Evolutionary conservation across 345 rosid species (phyloP).

Genomic region (Erysimum cheiranthoides): DNA sequence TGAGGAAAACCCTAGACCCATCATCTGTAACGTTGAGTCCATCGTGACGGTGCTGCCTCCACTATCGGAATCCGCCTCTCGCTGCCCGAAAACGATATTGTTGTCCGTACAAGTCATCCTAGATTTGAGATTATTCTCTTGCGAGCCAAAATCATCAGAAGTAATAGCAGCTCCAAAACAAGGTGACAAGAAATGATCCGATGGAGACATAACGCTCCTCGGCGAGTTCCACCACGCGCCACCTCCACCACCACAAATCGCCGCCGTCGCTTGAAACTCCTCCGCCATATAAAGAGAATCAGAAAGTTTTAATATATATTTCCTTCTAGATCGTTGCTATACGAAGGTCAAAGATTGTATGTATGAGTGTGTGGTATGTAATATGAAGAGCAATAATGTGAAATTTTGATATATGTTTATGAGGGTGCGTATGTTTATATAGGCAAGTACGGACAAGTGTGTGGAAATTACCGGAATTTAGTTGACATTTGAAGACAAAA

Average conservation of each 20-base stretch:
- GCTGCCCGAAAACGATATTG: constrained; percentile 42
- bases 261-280: constrained; percentile 45
- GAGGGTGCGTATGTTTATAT: constrained; percentile 39
- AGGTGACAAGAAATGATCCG: constrained; percentile 45
- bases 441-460: constrained; percentile 48
- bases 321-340: constrained; percentile 15
- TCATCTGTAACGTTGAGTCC: constrained; percentile 46
- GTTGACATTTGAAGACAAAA: constrained; percentile 45
- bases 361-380: constrained; percentile 29
- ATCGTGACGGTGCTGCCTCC: constrained; percentile 51
- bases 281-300: constrained; percentile 41
- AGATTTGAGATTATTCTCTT: constrained; percentile 42
- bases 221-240: constrained; percentile 50
- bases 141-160: constrained; percentile 37
- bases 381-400: constrained; percentile 29
- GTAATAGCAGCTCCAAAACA: constrained; percentile 39
- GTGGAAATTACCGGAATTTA: constrained; percentile 49
- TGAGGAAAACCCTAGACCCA: constrained; percentile 48
- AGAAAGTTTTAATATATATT: constrained; percentile 3
- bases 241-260: constrained; percentile 39
- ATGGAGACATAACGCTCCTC: constrained; percentile 44
- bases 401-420: constrained; percentile 31
- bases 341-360: constrained; percentile 21
- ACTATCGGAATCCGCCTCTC: constrained; percentile 49
- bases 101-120: constrained; percentile 40